phyloP scores from a whole-genome alignment of 768 basidiomycete genomes.

The Boletus patriciae region DNA sequence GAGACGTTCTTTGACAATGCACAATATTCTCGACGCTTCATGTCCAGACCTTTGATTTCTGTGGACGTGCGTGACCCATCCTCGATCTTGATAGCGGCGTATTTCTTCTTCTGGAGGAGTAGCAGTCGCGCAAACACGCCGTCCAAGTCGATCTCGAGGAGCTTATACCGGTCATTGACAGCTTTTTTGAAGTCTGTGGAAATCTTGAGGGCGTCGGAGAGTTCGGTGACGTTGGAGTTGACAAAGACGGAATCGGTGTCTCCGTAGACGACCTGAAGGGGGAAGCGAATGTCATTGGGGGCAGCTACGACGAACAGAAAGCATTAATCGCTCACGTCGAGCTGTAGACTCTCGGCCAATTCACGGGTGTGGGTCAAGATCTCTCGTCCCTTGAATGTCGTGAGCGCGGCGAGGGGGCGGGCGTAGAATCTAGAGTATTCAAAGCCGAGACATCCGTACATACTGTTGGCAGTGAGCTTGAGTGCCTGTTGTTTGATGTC shows the following conservation, averaged over 20 bases:
- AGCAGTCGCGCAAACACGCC: conserved; percentile 90
- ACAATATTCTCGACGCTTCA: conserved; percentile 98
- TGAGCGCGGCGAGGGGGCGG: conserved; percentile 92
- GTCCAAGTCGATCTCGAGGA: conserved; percentile 96
- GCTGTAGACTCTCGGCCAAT: conserved; percentile 82
- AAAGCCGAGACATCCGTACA: conserved; percentile 99
- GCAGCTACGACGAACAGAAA: neutral
- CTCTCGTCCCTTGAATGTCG: conserved; percentile 97
- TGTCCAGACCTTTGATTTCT: conserved; percentile 96
- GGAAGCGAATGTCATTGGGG: neutral
- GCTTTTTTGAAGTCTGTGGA: conserved; percentile 92
- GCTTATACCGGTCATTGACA: conserved; percentile 92
- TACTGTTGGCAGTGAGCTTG: conserved; percentile 98
- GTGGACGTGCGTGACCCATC: conserved; percentile 73
- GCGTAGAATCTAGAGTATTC: conserved; percentile 97
- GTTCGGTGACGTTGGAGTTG: conserved; percentile 89
- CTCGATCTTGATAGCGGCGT: conserved; percentile 94
- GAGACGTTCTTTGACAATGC: conserved; percentile 89
- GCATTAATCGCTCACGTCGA: conserved; percentile 68
- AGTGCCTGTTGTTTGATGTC: conserved; percentile 97
- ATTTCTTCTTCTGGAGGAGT: conserved; percentile 98
- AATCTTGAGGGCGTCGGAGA: conserved; percentile 87
- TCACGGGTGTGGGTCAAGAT: conserved; percentile 93
- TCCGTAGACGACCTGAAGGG: conserved; percentile 90
- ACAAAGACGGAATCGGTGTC: conserved; percentile 99